These are phyloP conservation scores for Ilyonectria mors-panacis DNA, from an alignment of 2,329 filamentous ascomycete species.

Conservation along the genomic window DNA sequence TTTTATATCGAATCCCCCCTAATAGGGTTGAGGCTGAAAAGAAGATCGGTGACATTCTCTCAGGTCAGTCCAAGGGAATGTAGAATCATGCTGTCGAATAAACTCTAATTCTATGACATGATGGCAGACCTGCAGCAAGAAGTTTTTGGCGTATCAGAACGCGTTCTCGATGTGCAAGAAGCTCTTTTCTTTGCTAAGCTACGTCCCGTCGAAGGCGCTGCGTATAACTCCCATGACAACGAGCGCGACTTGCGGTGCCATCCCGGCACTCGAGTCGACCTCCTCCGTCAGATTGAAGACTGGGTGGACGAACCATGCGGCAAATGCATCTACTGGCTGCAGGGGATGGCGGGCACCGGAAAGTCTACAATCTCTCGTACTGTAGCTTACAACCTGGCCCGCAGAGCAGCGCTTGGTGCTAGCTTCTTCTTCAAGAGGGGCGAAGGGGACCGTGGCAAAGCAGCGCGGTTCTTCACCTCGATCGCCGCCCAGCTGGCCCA, in stretches of 20 bases:
- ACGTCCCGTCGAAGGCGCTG: constrained; percentile 40
- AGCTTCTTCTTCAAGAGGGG: constrained; percentile 64
- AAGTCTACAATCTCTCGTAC: constrained; percentile 58
- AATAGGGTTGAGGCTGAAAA: too few species aligned
- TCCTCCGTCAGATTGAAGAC: constrained; percentile 47
- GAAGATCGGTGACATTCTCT: too few species aligned
- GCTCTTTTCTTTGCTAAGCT: too few species aligned
- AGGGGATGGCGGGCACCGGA: constrained; percentile 57
- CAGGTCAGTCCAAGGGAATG: background rate
- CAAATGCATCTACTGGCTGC: constrained; percentile 54
- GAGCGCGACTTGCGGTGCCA: constrained; percentile 50
- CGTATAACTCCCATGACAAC: constrained; percentile 52
- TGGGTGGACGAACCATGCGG: constrained; percentile 47
- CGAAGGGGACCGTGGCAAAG: constrained; percentile 55
- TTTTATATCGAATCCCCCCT: too few species aligned
- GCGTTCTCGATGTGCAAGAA: too few species aligned
- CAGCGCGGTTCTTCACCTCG: constrained; percentile 56
- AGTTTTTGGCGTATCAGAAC: too few species aligned
- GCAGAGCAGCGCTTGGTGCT: constrained; percentile 45
- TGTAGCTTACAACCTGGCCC: constrained; percentile 36
- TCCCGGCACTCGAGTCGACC: constrained; percentile 48
- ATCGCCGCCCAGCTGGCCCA: constrained; percentile 53
- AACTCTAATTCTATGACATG: background rate
- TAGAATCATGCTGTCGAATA: background rate
- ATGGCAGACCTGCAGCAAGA: too few species aligned